Evolutionary conservation across 2,329 filamentous ascomycete genomes (phyloP).

Genomic region (Penicillium psychrosexuale): DNA sequence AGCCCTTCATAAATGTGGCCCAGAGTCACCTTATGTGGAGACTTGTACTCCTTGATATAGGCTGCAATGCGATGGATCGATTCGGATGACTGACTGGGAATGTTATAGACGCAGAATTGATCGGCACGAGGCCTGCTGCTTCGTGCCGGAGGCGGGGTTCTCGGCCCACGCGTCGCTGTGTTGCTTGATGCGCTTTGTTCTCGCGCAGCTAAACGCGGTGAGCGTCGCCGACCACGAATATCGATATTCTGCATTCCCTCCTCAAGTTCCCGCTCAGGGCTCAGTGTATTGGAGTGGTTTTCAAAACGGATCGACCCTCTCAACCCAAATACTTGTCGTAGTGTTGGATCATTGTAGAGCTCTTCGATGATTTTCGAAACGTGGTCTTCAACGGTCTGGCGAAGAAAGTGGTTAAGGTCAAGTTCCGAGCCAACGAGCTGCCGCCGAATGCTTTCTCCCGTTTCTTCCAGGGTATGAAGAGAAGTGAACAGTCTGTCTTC

Average conservation of each 20-base stretch:
- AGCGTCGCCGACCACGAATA: neutral
- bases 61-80: constrained; percentile 9
- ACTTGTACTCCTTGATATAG: constrained; percentile 14
- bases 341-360: too few relatives aligned
- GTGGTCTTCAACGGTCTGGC: too few relatives aligned
- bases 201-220: constrained; percentile 5
- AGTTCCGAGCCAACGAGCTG: too few relatives aligned
- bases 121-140: constrained; percentile 5
- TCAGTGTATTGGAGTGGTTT: neutral
- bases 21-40: constrained; percentile 12
- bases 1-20: constrained; percentile 12
- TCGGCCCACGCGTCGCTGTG: neutral
- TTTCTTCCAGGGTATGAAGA: too few relatives aligned
- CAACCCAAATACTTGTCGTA: too few relatives aligned
- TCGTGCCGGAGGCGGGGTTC: neutral
- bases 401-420: too few relatives aligned
- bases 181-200: neutral
- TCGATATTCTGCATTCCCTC: constrained; percentile 3
- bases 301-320: too few relatives aligned
- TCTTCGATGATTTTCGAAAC: too few relatives aligned
- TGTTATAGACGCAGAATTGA: constrained; percentile 13
- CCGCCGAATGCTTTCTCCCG: too few relatives aligned
- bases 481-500: too few relatives aligned
- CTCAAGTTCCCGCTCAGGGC: constrained; percentile 6
- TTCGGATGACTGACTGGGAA: constrained; percentile 10